phyloP scores from a whole-genome alignment of 768 basidiomycete genomes.

The Trametes punicea region DNA sequence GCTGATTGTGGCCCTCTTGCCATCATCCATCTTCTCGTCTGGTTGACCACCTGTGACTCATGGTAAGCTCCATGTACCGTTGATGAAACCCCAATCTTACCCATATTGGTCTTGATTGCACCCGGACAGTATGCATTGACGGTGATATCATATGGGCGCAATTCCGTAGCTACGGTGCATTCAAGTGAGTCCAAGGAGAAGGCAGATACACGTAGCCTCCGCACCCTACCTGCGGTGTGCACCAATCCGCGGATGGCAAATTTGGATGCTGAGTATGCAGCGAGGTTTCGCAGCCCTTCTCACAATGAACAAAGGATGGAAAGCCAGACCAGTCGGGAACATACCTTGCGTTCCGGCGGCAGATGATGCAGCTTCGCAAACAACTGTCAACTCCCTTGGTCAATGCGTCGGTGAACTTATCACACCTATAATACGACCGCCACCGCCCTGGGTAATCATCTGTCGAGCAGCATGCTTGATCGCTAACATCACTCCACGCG shows the following conservation, averaged over 20 bases:
- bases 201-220: not conserved
- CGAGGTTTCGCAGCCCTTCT: not conserved
- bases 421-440: slow-evolving; percentile 25
- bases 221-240: slow-evolving; percentile 19
- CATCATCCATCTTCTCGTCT: slow-evolving; percentile 1
- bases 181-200: not conserved
- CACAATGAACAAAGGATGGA: not conserved
- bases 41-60: not conserved
- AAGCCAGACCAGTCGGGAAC: not conserved
- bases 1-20: not conserved
- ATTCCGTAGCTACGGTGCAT: slow-evolving; percentile 17
- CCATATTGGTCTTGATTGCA: slow-evolving; percentile 28
- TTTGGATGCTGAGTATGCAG: slow-evolving; percentile 25
- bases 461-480: slow-evolving; percentile 42
- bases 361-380: slow-evolving; percentile 17
- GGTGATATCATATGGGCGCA: slow-evolving; percentile 23
- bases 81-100: slow-evolving; percentile 20
- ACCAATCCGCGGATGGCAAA: slow-evolving; percentile 28
- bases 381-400: too few relatives aligned
- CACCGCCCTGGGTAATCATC: slow-evolving; percentile 42
- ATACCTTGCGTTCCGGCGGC: not conserved
- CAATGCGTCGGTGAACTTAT: not conserved
- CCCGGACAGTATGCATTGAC: slow-evolving; percentile 39
- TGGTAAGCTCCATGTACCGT: not conserved
- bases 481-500: slow-evolving; percentile 38